Percentiles rank a stretch among this genome's conserved stretches.
phyloP scores from a whole-genome alignment of 805 yeast species.

The Yarrowia keelungensis region DNA sequence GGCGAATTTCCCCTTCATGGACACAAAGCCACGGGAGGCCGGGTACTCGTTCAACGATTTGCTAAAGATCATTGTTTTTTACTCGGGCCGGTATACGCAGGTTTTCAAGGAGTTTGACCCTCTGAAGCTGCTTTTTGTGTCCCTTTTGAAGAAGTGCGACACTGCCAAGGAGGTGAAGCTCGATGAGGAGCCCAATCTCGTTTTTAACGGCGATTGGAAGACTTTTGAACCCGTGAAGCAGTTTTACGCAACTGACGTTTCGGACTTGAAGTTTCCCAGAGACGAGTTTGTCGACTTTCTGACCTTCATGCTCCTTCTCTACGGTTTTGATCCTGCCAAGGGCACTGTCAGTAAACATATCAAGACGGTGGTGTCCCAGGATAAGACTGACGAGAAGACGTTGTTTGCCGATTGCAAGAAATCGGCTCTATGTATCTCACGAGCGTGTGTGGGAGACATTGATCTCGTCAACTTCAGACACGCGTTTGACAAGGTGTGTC shows the following conservation, averaged over 20 bases:
- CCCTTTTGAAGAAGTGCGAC: conserved; percentile 9
- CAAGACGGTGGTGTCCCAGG: conserved; percentile 13
- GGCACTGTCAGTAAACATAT: conserved; percentile 23
- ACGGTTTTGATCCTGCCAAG: conserved; percentile 24
- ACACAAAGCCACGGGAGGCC: conserved; percentile 4
- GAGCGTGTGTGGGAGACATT: conserved; percentile 13
- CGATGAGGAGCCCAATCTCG: background rate
- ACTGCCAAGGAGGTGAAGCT: conserved; percentile 3
- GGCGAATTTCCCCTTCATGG: conserved; percentile 31
- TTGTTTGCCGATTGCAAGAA: background rate
- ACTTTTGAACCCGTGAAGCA: conserved; percentile 13
- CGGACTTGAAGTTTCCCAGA: background rate
- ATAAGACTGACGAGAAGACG: conserved; percentile 10
- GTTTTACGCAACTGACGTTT: conserved; percentile 12
- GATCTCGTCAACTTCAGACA: conserved; percentile 41
- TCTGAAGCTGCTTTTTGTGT: conserved; percentile 32
- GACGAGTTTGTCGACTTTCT: conserved; percentile 22
- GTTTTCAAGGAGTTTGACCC: conserved; percentile 35
- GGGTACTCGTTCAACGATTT: conserved; percentile 32
- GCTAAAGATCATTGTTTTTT: conserved; percentile 23
- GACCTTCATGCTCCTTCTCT: conserved; percentile 11
- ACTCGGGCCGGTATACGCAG: conserved; percentile 24
- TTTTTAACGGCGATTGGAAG: conserved; percentile 22
- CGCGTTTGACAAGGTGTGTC: conserved; percentile 45
- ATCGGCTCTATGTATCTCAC: conserved; percentile 13